Evolutionary conservation across 2,329 filamentous ascomycete genomes (phyloP), one percentile per base, ranked within the genome.

Genomic region (Macroventuria anomochaeta): DNA sequence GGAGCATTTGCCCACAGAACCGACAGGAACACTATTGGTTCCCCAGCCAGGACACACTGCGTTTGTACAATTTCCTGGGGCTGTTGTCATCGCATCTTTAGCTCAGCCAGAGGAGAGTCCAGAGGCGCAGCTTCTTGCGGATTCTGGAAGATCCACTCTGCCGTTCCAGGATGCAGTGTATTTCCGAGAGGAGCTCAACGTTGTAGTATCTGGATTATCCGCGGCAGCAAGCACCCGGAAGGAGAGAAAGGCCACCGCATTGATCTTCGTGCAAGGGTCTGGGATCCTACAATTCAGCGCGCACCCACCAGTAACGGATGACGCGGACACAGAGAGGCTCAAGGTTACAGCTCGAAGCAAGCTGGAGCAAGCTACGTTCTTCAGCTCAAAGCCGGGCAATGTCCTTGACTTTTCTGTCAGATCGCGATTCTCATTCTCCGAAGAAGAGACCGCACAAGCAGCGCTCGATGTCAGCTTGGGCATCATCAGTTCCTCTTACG

Each of bases 331-430:
- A 17, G 87, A 69, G 40, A 70, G 69, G 21, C 58, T 63, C 8
- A 77, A 77, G 61, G 84, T 96, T 13, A 93, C 90, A 1, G 89
- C 91, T 6, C 95, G 91, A 75, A 90, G 87, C 75, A 96, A 95
- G 75, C 82, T 99, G 33, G 91, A 97, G 69, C 93, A 99, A 76
- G 93, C 93, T 2, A 89, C 97, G 1, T 97, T 97, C 76, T 97
- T 91, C 70, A 93, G 93, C 2, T 86, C 85, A 40, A 86, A 90
- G 69, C 83, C 88, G 57, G 86, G 90, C 67, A 97, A 92, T 65
- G 89, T 93, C n/a, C 77, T 99, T n/a, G 87, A 92, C 57, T 91
- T 99, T 65, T 85, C 88, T 36, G 83, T 87, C 36, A 84, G 85
- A 58, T 80, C 84, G 32, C 85, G 87, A 48, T 79, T 88, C 39